A percentile compares a stretch with the other conserved stretches of the same genome.
phyloP scores from a whole-genome alignment of 176 grass and related monocot genomes.

The Triticum turgidum region DNA sequence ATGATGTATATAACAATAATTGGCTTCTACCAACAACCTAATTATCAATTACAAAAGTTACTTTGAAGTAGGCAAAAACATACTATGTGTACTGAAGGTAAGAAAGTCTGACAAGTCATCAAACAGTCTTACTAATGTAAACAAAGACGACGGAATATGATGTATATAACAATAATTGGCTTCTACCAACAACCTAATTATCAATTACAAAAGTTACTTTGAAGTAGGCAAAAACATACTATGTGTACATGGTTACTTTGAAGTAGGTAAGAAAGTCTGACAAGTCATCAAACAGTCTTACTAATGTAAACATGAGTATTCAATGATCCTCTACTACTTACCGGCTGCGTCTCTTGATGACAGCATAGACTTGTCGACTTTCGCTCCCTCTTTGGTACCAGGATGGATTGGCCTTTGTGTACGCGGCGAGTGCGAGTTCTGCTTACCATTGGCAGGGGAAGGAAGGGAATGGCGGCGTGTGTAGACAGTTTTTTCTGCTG shows the following conservation, averaged over 20 bases:
- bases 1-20: constrained; percentile 2
- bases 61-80: not conserved
- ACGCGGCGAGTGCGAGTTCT: constrained; percentile 72
- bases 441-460: constrained; percentile 66
- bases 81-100: not conserved
- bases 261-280: not conserved
- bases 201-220: too few relatives aligned
- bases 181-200: not conserved
- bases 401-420: constrained; percentile 64
- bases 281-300: not conserved
- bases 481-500: constrained; percentile 66
- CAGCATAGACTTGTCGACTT: constrained; percentile 67
- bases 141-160: not conserved
- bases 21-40: not conserved
- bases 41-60: not conserved
- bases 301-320: constrained; percentile 1
- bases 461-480: constrained; percentile 84
- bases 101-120: not conserved
- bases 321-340: constrained; percentile 38
- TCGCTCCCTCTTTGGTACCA: constrained; percentile 53
- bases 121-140: not conserved
- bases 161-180: not conserved
- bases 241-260: not conserved
- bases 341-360: constrained; percentile 76
- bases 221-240: not conserved